Conservation (phyloP, 176 grass and related monocot species). For the Pontederia crassipes region DNA sequence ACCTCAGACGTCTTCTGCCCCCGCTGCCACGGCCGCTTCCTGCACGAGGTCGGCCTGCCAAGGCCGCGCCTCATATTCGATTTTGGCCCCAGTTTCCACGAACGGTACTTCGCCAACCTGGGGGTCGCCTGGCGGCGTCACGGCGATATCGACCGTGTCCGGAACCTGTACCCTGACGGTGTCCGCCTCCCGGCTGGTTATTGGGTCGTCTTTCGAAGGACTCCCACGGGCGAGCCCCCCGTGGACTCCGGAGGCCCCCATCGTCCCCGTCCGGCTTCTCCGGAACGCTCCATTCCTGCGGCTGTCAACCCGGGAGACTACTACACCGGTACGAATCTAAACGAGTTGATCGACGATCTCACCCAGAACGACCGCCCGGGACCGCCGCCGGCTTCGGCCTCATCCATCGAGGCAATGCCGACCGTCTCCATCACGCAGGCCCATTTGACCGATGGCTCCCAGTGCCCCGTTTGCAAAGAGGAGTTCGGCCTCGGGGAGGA, state of each 20-base stretch:
- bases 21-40: conserved; percentile 78
- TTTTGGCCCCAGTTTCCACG: conserved; percentile 33
- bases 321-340: conserved; percentile 58
- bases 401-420: conserved; percentile 72
- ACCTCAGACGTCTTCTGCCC: conserved; percentile 74
- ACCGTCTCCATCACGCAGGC: conserved; percentile 50
- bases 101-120: neutral
- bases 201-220: neutral
- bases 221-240: neutral
- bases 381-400: conserved; percentile 43
- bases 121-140: neutral
- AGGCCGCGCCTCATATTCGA: conserved; percentile 23
- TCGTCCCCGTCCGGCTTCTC: neutral
- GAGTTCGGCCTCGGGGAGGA: conserved; percentile 82
- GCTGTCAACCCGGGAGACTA: conserved; percentile 43
- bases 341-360: conserved; percentile 56
- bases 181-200: neutral
- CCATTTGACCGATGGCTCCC: conserved; percentile 66
- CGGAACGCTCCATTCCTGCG: neutral
- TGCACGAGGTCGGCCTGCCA: conserved; percentile 68
- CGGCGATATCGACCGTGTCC: conserved; percentile 4
- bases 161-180: neutral
- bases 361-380: conserved; percentile 78
- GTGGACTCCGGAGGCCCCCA: neutral
- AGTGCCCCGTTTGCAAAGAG: conserved; percentile 99